Evolutionary conservation across 371 early-diverging fungal species (phyloP), one percentile per base, ranked within the genome.

Genomic region (Rhizopus arrhizus): DNA sequence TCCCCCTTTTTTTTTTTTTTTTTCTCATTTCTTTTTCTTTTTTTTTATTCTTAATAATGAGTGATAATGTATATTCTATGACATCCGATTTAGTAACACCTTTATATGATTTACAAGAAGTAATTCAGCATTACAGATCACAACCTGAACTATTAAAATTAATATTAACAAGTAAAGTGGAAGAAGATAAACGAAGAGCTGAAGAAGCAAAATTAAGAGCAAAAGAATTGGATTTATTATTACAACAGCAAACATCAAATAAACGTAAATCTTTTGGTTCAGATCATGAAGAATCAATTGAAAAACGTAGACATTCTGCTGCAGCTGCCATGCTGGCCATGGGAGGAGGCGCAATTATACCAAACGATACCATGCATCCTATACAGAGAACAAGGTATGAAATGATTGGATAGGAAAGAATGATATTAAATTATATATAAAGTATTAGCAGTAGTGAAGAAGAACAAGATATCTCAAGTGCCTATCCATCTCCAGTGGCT

Each of bases 111-210:
- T 68, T 86, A 48, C 84, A 85, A 57, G 78, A 84, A 11, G 69
- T 87, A 32, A 68, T 87, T 22, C 74, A 82, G 6, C 82, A 82
- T 42, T 87, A 82, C 49, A 61, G 75, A 53, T 66, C 78, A 36
- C 81, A 84, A 56, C 87, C 87, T n/a, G 87, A 87, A 36, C 72
- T 87, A 4, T 61, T 87, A 7, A 85, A 84, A 57, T 56, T 87
- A 46, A 87, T 87, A 40, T 63, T 87, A 51, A 72, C 79, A 15
- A 82, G 84, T 56, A 87, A 85, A 69, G 85, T 84, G 0, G 85
- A 87, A 58, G 85, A 87, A 66, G 87, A 87, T 47, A 82, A 84
- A 59, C 82, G 87, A 42, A 74, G 78, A 70, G 78, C 85, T 0
- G 85, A 84, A 60, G 87, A 84, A 66, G 83, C 87, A 0, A 81